Conservation (phyloP, 2,329 filamentous ascomycete genomes). For the Zasmidium citrigriseum region DNA sequence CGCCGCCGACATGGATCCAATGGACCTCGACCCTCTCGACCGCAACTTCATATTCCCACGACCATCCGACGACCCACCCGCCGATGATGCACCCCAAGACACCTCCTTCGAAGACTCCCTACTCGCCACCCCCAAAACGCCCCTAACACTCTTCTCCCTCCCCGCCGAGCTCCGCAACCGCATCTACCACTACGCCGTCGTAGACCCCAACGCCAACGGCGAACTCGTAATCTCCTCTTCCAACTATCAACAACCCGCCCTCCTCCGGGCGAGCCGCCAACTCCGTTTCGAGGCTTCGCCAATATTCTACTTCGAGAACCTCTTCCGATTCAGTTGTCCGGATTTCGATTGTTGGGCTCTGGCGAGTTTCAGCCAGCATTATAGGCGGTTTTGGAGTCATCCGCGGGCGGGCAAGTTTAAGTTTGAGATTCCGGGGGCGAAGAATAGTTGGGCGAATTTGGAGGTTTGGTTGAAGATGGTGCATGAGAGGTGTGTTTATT, state of each 20-base stretch:
- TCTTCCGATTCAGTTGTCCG: background rate
- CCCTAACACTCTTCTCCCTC: background rate
- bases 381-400: background rate
- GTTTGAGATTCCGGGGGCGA: background rate
- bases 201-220: background rate
- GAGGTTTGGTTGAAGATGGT: background rate
- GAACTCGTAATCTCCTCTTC: background rate
- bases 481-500: background rate
- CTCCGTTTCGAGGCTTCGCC: background rate
- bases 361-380: background rate
- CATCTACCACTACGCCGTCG: background rate
- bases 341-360: background rate
- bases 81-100: background rate
- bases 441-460: background rate
- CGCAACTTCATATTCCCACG: no score
- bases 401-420: background rate
- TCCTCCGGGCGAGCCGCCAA: background rate
- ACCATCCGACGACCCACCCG: no score
- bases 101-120: background rate
- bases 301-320: background rate
- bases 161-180: background rate
- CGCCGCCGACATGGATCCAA: no score
- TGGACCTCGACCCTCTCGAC: no score
- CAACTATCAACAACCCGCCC: background rate
- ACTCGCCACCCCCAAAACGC: background rate